Evolutionary conservation across 805 yeast genomes (phyloP).

Genomic region (Saccharomycopsis lassenensis): DNA sequence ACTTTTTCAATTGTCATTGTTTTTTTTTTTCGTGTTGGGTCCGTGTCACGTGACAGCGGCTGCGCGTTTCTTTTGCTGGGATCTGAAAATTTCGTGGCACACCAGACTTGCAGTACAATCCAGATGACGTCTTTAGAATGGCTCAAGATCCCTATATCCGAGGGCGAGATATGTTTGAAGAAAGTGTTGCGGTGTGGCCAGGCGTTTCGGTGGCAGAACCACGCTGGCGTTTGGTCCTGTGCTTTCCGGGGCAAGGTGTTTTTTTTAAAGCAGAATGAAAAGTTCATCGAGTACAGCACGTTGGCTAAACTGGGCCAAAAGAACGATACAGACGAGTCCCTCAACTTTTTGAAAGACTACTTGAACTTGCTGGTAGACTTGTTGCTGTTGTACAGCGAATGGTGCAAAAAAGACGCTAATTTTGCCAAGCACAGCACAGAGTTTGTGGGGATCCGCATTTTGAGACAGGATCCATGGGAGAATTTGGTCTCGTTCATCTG

Average conservation of each 20-base stretch:
- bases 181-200: conserved; percentile 77
- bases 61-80: no score
- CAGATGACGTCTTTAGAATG: no score
- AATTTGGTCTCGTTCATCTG: conserved; percentile 83
- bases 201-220: conserved; percentile 67
- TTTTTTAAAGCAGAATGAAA: conserved; percentile 49
- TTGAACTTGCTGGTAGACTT: conserved; percentile 56
- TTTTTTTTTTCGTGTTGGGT: no score
- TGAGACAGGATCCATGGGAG: conserved; percentile 97
- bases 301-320: conserved; percentile 19
- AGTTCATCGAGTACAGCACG: conserved; percentile 40
- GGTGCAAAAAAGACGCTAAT: conserved; percentile 47
- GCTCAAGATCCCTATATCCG: no score
- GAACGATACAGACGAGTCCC: conserved; percentile 24
- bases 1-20: no score
- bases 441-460: conserved; percentile 67
- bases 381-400: conserved; percentile 40
- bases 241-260: conserved; percentile 49
- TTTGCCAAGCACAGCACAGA: conserved; percentile 29
- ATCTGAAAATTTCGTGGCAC: no score
- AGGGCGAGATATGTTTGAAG: conserved; percentile 53
- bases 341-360: conserved; percentile 48
- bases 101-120: no score
- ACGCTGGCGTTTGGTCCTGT: conserved; percentile 55
- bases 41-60: no score